phyloP scores from a whole-genome alignment of 768 basidiomycete species.

The Lactarius indigo region DNA sequence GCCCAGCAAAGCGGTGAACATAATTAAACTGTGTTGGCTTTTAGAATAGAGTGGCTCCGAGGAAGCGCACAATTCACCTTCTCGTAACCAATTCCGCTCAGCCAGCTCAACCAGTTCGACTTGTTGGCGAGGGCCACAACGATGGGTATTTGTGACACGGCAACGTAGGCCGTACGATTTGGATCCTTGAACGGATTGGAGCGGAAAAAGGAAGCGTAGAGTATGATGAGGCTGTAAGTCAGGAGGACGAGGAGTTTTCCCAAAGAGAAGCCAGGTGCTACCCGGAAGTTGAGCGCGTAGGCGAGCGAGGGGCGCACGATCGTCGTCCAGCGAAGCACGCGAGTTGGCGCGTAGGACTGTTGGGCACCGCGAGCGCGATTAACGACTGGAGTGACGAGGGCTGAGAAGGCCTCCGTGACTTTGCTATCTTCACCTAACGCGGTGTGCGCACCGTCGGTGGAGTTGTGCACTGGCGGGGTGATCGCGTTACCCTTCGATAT shows the following conservation, averaged over 20 bases:
- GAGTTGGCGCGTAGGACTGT: slow-evolving; percentile 28
- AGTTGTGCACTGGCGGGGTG: not conserved
- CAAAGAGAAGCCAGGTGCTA: slow-evolving; percentile 37
- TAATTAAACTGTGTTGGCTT: slow-evolving; percentile 44
- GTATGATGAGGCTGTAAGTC: slow-evolving; percentile 35
- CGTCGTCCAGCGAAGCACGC: slow-evolving; percentile 38
- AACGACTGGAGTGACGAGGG: not conserved
- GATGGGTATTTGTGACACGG: slow-evolving; percentile 44
- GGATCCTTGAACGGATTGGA: slow-evolving; percentile 37
- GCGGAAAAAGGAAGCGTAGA: slow-evolving; percentile 36
- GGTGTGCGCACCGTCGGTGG: not conserved
- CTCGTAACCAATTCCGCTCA: slow-evolving; percentile 46
- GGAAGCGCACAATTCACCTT: slow-evolving; percentile 32
- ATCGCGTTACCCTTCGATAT: not conserved
- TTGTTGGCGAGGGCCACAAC: slow-evolving; percentile 47
- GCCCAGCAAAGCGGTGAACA: slow-evolving; percentile 52
- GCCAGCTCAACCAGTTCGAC: slow-evolving; percentile 42
- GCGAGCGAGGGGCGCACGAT: slow-evolving; percentile 33
- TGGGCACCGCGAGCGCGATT: not conserved
- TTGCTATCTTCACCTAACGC: not conserved
- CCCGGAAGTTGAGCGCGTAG: slow-evolving; percentile 32
- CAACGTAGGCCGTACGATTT: slow-evolving; percentile 35
- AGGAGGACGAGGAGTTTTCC: slow-evolving; percentile 37
- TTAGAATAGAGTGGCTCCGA: not conserved
- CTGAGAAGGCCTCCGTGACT: not conserved